A percentile compares a stretch with the other conserved stretches of the same genome.
These are phyloP conservation scores for Isabelozyma heimii DNA, from an alignment of 805 yeast genomes.

Conservation along the genomic window DNA sequence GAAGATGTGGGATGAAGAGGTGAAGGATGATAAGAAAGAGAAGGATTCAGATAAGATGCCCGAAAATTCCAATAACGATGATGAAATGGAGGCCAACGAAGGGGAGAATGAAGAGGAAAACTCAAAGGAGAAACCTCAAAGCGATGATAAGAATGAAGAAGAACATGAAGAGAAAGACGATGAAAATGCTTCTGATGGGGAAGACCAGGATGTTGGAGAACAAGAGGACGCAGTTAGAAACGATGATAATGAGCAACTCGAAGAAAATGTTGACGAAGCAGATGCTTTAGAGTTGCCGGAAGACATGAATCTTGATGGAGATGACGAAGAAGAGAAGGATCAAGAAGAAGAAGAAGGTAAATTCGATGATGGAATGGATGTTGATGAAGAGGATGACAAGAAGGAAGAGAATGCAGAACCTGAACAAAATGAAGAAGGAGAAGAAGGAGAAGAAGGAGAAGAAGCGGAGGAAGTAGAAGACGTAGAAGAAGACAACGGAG, in stretches of 20 bases:
- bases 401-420: constrained; percentile 21
- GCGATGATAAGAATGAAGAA: constrained; percentile 34
- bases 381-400: constrained; percentile 23
- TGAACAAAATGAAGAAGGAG: constrained; percentile 23
- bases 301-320: constrained; percentile 86
- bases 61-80: constrained; percentile 49
- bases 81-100: constrained; percentile 49
- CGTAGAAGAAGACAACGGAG: constrained; percentile 26
- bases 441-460: constrained; percentile 27
- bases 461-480: constrained; percentile 30
- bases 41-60: constrained; percentile 76
- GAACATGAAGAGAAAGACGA: constrained; percentile 43
- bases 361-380: constrained; percentile 20
- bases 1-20: constrained; percentile 97
- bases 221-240: constrained; percentile 76
- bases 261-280: constrained; percentile 72
- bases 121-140: constrained; percentile 28
- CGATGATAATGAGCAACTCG: constrained; percentile 67
- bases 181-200: constrained; percentile 53
- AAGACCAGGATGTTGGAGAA: constrained; percentile 74
- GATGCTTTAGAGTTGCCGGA: constrained; percentile 92
- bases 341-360: constrained; percentile 43
- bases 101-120: constrained; percentile 35
- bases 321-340: constrained; percentile 49
- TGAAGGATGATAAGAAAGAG: constrained; percentile 70